Conservation (phyloP, 2,329 filamentous ascomycete species). For the Fusarium agapanthi region DNA sequence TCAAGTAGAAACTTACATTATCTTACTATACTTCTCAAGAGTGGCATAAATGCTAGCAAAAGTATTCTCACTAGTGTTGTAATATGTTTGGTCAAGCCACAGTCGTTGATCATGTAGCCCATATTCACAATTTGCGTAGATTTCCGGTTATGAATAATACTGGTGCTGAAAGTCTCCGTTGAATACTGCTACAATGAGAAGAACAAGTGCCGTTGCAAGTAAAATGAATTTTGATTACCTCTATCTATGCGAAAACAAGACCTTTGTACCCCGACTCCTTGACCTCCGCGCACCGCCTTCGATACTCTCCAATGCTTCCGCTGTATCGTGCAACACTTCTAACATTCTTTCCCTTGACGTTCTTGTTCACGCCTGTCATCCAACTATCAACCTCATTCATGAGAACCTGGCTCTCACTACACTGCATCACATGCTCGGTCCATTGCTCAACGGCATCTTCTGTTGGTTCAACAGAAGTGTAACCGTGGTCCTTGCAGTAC, state of each 20-base stretch:
- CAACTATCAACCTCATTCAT: constrained; percentile 53
- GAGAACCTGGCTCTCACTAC: constrained; percentile 51
- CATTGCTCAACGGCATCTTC: constrained; percentile 24
- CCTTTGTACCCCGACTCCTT: constrained; percentile 5
- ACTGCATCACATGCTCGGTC: constrained; percentile 56
- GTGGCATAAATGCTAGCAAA: background rate
- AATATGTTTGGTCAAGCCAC: rapidly evolving
- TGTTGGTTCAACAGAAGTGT: constrained; percentile 10
- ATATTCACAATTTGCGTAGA: too few species aligned
- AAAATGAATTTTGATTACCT: background rate
- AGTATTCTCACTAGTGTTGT: too few species aligned
- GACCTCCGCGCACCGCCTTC: constrained; percentile 12
- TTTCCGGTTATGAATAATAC: too few species aligned
- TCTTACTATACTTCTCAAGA: rapidly evolving
- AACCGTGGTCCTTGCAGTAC: constrained; percentile 14
- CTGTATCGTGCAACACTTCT: constrained; percentile 47
- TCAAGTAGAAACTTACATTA: rapidly evolving
- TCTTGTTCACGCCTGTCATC: constrained; percentile 65
- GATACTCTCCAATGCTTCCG: constrained; percentile 21
- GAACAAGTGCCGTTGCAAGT: rapidly evolving
- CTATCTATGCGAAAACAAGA: constrained; percentile 3
- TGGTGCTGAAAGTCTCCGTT: rapidly evolving
- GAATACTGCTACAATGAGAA: rapidly evolving
- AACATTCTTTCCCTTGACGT: constrained; percentile 57
- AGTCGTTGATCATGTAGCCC: too few species aligned